Percentiles rank a stretch among this genome's conserved stretches.
phyloP scores from a whole-genome alignment of 1,139 yeast species.

The Geotrichum phurueaensis region DNA sequence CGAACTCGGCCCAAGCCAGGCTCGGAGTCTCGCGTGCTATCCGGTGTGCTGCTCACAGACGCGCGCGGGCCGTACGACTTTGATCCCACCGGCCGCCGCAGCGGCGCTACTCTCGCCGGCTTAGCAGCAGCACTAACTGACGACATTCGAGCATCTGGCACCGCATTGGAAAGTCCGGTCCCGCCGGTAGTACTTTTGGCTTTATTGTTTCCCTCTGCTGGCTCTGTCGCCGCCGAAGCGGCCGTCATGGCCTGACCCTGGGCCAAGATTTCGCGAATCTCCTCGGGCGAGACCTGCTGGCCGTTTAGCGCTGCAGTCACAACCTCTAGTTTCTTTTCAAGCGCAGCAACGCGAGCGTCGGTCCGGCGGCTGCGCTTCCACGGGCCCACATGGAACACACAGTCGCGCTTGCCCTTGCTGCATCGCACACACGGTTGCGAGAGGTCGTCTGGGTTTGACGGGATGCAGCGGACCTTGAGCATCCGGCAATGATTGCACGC shows the following conservation, averaged over 20 bases:
- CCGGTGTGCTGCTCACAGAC: background rate
- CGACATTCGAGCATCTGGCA: background rate
- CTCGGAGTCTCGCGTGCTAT: conserved; percentile 1
- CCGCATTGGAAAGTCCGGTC: background rate
- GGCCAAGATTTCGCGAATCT: background rate
- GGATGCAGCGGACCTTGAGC: conserved; percentile 76
- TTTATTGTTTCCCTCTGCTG: background rate
- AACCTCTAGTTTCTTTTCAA: conserved; percentile 35
- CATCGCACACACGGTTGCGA: conserved; percentile 72
- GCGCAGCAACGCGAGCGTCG: conserved; percentile 35
- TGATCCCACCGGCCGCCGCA: background rate
- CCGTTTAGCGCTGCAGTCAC: conserved; percentile 27
- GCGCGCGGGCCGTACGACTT: background rate
- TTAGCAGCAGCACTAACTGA: background rate
- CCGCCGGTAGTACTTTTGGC: background rate
- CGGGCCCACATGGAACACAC: conserved; percentile 64
- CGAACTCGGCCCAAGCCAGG: background rate
- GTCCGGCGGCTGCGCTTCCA: conserved; percentile 45
- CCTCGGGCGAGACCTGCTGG: background rate
- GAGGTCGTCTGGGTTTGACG: conserved; percentile 54
- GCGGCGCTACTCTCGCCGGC: background rate
- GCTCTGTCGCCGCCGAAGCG: background rate
- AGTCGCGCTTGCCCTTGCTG: conserved; percentile 52
- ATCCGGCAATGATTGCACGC: conserved; percentile 82
- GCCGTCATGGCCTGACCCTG: too few species aligned